These are phyloP conservation scores for Lizonia empirigonia DNA, from an alignment of 2,329 filamentous ascomycete genomes.

Conservation along the genomic window DNA sequence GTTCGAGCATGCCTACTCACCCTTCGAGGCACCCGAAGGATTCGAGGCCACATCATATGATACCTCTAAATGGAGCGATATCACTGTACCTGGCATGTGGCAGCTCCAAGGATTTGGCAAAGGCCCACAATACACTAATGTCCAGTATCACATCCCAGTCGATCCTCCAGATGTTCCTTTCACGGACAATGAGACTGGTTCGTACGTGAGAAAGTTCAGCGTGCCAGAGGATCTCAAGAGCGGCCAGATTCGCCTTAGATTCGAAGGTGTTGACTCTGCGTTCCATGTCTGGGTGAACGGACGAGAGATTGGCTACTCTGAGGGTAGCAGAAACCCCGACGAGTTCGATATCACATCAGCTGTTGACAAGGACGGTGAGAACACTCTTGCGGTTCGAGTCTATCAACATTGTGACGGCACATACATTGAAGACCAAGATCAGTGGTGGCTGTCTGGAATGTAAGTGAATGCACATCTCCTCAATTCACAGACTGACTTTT, in stretches of 20 bases:
- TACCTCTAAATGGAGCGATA: slow-evolving; percentile 56
- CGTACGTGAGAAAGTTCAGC: slow-evolving; percentile 62
- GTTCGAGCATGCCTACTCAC: slow-evolving; percentile 47
- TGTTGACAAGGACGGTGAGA: slow-evolving; percentile 55
- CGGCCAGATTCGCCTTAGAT: slow-evolving; percentile 66
- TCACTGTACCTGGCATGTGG: slow-evolving; percentile 71
- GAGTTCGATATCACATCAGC: slow-evolving; percentile 70
- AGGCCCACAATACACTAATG: slow-evolving; percentile 70
- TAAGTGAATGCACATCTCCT: slow-evolving; percentile 15
- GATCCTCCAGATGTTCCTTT: slow-evolving; percentile 66
- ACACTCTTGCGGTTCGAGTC: slow-evolving; percentile 66
- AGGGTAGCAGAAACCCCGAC: slow-evolving; percentile 70
- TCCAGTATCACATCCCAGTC: slow-evolving; percentile 68
- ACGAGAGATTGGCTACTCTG: slow-evolving; percentile 67
- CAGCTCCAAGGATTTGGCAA: slow-evolving; percentile 70
- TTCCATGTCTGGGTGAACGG: slow-evolving; percentile 74
- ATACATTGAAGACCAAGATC: slow-evolving; percentile 72
- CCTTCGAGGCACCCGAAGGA: slow-evolving; percentile 43
- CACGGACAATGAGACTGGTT: slow-evolving; percentile 68
- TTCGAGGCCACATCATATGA: slow-evolving; percentile 45
- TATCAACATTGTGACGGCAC: slow-evolving; percentile 73
- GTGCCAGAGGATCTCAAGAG: slow-evolving; percentile 59
- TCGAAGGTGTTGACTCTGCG: slow-evolving; percentile 74
- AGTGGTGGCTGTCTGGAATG: slow-evolving; percentile 69
- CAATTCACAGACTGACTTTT: slow-evolving; percentile 10